These are phyloP conservation scores for Apiotrichum montevideense DNA, from an alignment of 1,284 basidiomycete species.

Conservation along the genomic window DNA sequence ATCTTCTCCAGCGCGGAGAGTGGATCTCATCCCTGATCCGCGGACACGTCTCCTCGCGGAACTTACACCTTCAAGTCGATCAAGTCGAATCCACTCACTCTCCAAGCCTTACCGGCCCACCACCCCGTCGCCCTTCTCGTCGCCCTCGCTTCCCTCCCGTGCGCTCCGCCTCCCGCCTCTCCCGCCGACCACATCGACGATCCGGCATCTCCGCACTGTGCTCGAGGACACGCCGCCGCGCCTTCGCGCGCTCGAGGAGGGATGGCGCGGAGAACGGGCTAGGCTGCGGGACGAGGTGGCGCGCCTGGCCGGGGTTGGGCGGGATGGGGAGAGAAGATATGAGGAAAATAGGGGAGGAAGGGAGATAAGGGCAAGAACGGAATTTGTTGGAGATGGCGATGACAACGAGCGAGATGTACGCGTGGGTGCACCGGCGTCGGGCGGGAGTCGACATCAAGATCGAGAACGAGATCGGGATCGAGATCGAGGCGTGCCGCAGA, in stretches of 20 bases:
- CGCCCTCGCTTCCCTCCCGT: neutral
- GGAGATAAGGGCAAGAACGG: neutral
- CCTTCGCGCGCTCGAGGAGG: conserved; percentile 28
- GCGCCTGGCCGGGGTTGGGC: neutral
- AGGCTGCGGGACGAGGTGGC: conserved; percentile 11
- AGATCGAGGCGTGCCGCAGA: too few species aligned
- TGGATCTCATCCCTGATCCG: too few species aligned
- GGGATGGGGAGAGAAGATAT: conserved; percentile 2
- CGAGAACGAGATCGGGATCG: too few species aligned
- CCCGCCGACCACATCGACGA: conserved; percentile 4
- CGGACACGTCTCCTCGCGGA: too few species aligned
- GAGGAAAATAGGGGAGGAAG: neutral
- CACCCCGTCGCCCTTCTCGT: too few species aligned
- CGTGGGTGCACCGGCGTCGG: too few species aligned
- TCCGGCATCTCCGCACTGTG: conserved; percentile 12
- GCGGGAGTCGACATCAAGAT: too few species aligned
- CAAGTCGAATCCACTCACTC: too few species aligned
- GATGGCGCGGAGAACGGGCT: conserved; percentile 25
- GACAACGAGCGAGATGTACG: neutral
- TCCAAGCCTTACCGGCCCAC: too few species aligned
- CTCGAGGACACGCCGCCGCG: conserved; percentile 31
- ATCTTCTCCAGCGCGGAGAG: too few species aligned
- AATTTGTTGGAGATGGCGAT: neutral
- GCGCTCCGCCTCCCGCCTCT: neutral
- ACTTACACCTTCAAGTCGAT: too few species aligned